Evolutionary conservation across 805 yeast genomes (phyloP).

Genomic region (Maudiozyma barnettii): DNA sequence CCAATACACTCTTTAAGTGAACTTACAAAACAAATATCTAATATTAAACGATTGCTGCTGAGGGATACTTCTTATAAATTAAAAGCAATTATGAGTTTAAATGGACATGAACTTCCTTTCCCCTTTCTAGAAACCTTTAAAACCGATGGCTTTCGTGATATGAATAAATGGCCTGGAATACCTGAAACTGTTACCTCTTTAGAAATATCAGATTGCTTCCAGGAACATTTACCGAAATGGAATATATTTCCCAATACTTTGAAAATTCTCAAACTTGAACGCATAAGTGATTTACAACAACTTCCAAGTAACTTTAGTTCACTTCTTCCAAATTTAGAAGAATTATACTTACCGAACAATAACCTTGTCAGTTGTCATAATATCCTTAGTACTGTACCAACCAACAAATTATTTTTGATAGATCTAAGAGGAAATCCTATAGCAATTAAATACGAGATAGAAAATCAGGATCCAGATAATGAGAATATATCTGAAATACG

Average conservation of each 20-base stretch:
- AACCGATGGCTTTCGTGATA: constrained; percentile 5
- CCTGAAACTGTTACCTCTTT: constrained; percentile 2
- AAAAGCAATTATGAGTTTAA: background rate
- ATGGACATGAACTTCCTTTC: background rate
- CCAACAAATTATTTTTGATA: background rate
- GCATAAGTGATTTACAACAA: constrained; percentile 8
- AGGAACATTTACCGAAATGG: constrained; percentile 10
- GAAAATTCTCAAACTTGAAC: constrained; percentile 7
- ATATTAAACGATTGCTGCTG: background rate
- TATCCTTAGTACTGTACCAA: constrained; percentile 11
- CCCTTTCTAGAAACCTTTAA: background rate
- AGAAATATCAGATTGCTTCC: constrained; percentile 5
- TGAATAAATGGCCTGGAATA: constrained; percentile 1
- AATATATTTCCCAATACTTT: constrained; percentile 8
- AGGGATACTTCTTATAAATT: constrained; percentile 2
- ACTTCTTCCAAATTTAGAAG: constrained; percentile 13
- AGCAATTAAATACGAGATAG: constrained; percentile 2
- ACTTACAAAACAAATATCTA: background rate
- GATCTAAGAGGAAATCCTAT: constrained; percentile 5
- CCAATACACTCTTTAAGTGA: constrained; percentile 13
- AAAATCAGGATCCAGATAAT: background rate
- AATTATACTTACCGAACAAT: constrained; percentile 14
- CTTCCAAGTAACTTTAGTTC: constrained; percentile 8
- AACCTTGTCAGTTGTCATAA: constrained; percentile 11
- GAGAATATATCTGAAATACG: constrained; percentile 1